These are phyloP conservation scores for Knoxia roxburghii DNA, from an alignment of 257 asterid species.

Conservation along the genomic window DNA sequence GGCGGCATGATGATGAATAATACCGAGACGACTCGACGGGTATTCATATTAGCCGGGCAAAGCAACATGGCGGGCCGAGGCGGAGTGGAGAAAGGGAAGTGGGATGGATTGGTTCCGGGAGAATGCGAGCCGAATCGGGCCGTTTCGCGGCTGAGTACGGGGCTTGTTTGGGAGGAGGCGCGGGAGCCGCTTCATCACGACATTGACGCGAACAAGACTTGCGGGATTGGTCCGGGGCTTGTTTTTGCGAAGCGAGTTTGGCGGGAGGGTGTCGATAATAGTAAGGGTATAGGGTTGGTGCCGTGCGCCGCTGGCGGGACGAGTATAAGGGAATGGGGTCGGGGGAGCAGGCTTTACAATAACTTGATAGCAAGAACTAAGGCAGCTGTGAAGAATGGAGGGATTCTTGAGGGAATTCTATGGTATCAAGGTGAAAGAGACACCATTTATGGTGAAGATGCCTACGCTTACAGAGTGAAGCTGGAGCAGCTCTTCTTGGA, in stretches of 20 bases:
- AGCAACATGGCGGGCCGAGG: constrained; percentile 50
- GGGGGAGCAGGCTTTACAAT: constrained; percentile 11
- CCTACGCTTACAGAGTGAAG: neutral
- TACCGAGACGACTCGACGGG: neutral
- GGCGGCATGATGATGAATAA: too few relatives aligned
- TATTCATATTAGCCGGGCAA: constrained; percentile 42
- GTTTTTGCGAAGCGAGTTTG: constrained; percentile 33
- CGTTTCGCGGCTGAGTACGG: constrained; percentile 21
- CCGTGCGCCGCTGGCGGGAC: constrained; percentile 46
- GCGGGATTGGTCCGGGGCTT: constrained; percentile 50
- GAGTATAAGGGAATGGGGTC: constrained; percentile 26
- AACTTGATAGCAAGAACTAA: constrained; percentile 25
- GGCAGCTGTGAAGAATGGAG: constrained; percentile 22
- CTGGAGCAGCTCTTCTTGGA: constrained; percentile 19
- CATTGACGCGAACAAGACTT: constrained; percentile 18
- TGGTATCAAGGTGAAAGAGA: constrained; percentile 50
- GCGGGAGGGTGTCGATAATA: constrained; percentile 7
- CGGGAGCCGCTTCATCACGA: constrained; percentile 37
- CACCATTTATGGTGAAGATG: constrained; percentile 7
- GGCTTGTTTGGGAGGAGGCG: constrained; percentile 28
- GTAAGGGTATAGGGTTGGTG: constrained; percentile 30
- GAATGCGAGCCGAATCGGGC: constrained; percentile 17
- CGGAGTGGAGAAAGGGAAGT: constrained; percentile 15
- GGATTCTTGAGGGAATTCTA: constrained; percentile 26
- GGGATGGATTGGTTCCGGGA: constrained; percentile 27